These are phyloP conservation scores for Ceratopteris richardii DNA, from an alignment of 75 land plant genomes.

Conservation along the genomic window DNA sequence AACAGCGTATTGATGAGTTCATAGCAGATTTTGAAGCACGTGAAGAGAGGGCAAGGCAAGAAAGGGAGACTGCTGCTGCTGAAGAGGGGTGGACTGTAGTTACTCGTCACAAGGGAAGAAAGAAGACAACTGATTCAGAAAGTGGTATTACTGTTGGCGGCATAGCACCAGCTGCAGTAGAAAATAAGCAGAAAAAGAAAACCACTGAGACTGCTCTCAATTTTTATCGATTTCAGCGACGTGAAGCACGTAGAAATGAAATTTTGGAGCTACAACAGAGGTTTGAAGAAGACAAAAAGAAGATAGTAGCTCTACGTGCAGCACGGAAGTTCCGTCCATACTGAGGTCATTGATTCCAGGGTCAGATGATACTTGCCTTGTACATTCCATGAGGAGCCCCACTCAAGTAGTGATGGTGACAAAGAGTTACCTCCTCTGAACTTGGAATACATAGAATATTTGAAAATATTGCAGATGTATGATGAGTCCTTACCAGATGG, in stretches of 20 bases:
- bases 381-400: no score
- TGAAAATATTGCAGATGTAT: no score
- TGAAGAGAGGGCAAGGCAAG: slow-evolving; percentile 64
- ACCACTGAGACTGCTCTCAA: slow-evolving; percentile 34
- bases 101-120: slow-evolving; percentile 76
- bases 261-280: slow-evolving; percentile 69
- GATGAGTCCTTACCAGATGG: no score
- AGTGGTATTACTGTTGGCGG: slow-evolving; percentile 82
- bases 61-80: slow-evolving; percentile 56
- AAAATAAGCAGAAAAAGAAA: slow-evolving; percentile 35
- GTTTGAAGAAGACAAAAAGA: slow-evolving; percentile 85
- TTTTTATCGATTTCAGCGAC: slow-evolving; percentile 85
- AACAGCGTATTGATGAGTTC: slow-evolving; percentile 66
- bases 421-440: no score
- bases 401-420: no score
- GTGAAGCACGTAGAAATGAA: slow-evolving; percentile 81
- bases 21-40: slow-evolving; percentile 67
- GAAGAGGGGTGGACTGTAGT: slow-evolving; percentile 98
- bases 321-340: slow-evolving; percentile 91
- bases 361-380: no score
- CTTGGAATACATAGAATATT: no score
- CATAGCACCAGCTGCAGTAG: slow-evolving; percentile 51
- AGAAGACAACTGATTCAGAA: slow-evolving; percentile 74
- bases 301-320: slow-evolving; percentile 67
- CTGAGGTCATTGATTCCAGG: slow-evolving; percentile 10